phyloP scores from a whole-genome alignment of 2,329 filamentous ascomycete genomes.

The Phyllosticta capitalensis region DNA sequence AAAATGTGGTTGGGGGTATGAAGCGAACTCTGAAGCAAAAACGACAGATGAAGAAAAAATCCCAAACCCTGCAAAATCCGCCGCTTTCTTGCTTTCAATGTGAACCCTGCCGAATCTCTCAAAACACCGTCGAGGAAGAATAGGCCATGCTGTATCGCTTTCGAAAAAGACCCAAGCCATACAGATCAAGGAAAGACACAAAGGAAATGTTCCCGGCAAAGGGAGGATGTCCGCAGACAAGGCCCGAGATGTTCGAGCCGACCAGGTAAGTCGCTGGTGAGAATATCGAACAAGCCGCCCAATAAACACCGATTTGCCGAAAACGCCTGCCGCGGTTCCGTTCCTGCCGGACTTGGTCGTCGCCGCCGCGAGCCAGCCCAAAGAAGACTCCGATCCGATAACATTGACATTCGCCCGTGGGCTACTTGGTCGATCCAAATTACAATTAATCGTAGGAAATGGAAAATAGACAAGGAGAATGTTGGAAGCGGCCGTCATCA shows the following conservation, averaged over 20 bases:
- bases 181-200: not conserved
- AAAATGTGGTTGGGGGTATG: slow-evolving; percentile 10
- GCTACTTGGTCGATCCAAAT: slow-evolving; percentile 9
- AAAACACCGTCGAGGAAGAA: slow-evolving; percentile 7
- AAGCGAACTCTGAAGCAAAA: slow-evolving; percentile 10
- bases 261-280: not conserved
- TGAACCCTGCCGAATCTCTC: not conserved
- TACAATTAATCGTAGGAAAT: slow-evolving; percentile 10
- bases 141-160: slow-evolving; percentile 3
- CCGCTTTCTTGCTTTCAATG: not conserved
- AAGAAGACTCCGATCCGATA: slow-evolving; percentile 9
- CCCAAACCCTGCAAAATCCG: not conserved
- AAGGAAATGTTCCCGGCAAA: slow-evolving; percentile 5
- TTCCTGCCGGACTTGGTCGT: slow-evolving; percentile 8
- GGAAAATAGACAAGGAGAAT: slow-evolving; percentile 7
- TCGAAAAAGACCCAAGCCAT: slow-evolving; percentile 5
- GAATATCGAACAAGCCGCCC: not conserved
- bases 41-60: slow-evolving; percentile 4
- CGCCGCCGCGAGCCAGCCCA: not conserved
- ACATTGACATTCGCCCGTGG: slow-evolving; percentile 4
- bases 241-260: slow-evolving; percentile 7
- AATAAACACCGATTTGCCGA: slow-evolving; percentile 8
- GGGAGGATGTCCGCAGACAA: not conserved
- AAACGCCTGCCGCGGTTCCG: slow-evolving; percentile 9
- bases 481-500: not conserved